Conservation (phyloP, 352 stramenopile species). For the Phytopythium ostracodes region DNA sequence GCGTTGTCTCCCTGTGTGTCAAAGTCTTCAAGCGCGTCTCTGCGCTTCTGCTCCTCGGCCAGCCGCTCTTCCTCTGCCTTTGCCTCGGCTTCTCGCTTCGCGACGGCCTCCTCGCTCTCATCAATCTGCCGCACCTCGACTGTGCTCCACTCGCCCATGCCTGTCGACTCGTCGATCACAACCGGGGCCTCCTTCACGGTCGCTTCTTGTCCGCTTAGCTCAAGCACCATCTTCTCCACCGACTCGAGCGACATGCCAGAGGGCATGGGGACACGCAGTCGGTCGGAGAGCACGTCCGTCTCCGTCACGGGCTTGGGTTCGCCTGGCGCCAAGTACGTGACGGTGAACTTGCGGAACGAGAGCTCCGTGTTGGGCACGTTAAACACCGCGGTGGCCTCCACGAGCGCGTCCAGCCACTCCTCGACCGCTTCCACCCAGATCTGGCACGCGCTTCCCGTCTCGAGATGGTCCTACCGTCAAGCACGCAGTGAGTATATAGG, state of each 20-base stretch:
- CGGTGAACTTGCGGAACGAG: slow-evolving; percentile 51
- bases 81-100: slow-evolving; percentile 37
- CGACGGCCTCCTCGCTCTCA: slow-evolving; percentile 65
- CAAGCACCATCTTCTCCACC: slow-evolving; percentile 59
- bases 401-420: slow-evolving; percentile 70
- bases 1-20: slow-evolving; percentile 67
- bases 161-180: slow-evolving; percentile 62
- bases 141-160: slow-evolving; percentile 81
- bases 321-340: slow-evolving; percentile 60
- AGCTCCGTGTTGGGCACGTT: slow-evolving; percentile 67
- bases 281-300: slow-evolving; percentile 43
- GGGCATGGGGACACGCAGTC: slow-evolving; percentile 67
- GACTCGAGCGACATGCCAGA: slow-evolving; percentile 54
- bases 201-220: slow-evolving; percentile 13
- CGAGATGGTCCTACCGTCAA: slow-evolving; percentile 38
- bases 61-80: slow-evolving; percentile 31
- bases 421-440: slow-evolving; percentile 78
- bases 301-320: slow-evolving; percentile 38
- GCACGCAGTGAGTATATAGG: neutral
- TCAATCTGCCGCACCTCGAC: slow-evolving; percentile 72
- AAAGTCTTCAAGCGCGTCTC: slow-evolving; percentile 63
- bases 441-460: slow-evolving; percentile 67
- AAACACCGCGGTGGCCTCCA: slow-evolving; percentile 55
- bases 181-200: slow-evolving; percentile 9
- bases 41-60: slow-evolving; percentile 46